Percentiles rank a stretch among this genome's conserved stretches.
Conservation (phyloP, 1,284 basidiomycete species). For the Cutaneotrichosporon sp. region DNA sequence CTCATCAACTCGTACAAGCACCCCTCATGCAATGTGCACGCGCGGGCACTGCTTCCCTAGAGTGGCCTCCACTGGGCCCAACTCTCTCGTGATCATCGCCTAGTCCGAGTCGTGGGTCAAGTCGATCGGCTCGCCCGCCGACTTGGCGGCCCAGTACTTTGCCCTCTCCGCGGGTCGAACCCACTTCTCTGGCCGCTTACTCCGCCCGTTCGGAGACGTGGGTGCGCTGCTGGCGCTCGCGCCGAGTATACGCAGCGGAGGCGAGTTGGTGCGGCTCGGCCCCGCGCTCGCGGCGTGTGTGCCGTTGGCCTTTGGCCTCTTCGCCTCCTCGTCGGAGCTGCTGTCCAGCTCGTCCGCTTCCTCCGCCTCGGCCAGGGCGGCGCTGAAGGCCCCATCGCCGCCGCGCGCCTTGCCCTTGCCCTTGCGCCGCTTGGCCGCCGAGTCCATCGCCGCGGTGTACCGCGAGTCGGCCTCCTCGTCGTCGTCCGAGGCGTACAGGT, state of each 20-base stretch:
- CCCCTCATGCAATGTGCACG: neutral
- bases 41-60: too few relatives aligned
- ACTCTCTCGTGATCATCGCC: too few relatives aligned
- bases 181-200: neutral
- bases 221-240: constrained; percentile 1
- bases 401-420: neutral
- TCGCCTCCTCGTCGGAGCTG: neutral
- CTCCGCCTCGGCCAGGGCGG: neutral
- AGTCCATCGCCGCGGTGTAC: constrained; percentile 1
- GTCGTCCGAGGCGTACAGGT: constrained; percentile 1
- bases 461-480: constrained; percentile 6
- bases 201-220: constrained; percentile 2
- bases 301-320: neutral
- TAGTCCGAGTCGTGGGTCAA: neutral
- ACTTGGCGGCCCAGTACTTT: constrained; percentile 9
- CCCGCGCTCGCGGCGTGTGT: neutral
- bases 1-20: neutral
- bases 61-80: too few relatives aligned
- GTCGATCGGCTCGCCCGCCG: neutral
- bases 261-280: constrained; percentile 6
- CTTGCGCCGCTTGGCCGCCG: neutral
- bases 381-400: neutral
- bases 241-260: neutral
- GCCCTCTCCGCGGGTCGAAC: constrained; percentile 1
- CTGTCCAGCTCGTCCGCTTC: neutral